These are phyloP conservation scores for Mortierella sp. DNA, from an alignment of 371 early-diverging fungal species.

Conservation along the genomic window DNA sequence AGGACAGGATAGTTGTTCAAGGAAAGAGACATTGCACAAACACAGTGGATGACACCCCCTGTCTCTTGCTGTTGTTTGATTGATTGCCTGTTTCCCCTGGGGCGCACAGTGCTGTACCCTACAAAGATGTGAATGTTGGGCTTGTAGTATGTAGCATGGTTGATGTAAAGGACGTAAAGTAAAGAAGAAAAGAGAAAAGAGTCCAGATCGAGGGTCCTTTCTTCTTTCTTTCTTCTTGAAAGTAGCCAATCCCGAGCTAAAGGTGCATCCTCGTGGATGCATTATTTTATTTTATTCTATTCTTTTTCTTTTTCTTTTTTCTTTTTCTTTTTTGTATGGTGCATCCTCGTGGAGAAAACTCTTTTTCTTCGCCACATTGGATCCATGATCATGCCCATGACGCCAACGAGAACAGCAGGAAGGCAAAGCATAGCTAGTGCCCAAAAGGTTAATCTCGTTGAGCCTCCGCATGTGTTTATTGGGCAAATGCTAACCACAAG, in stretches of 20 bases:
- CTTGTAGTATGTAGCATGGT: not conserved
- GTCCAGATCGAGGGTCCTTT: not conserved
- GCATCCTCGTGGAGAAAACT: not conserved
- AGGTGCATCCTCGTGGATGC: not conserved
- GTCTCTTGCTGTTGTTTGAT: not conserved
- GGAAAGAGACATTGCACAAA: not conserved
- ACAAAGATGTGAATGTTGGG: not conserved
- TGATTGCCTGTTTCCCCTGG: not conserved
- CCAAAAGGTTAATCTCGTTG: not conserved
- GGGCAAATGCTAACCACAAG: not conserved
- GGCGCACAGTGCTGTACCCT: not conserved
- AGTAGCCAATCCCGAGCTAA: not conserved
- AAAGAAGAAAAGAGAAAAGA: not conserved
- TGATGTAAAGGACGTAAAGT: not conserved
- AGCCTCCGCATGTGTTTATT: not conserved
- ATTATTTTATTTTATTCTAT: too few relatives aligned
- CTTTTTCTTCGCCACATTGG: not conserved
- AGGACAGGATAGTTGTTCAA: not conserved
- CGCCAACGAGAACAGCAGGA: not conserved
- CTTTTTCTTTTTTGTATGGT: too few relatives aligned
- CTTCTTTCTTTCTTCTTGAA: not conserved
- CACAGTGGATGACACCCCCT: not conserved
- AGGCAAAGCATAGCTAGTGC: not conserved
- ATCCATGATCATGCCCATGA: not conserved
- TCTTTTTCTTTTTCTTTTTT: too few relatives aligned